A percentile compares a stretch with the other conserved stretches of the same genome.
Conservation (phyloP, 352 stramenopile species). For the Globisporangium radiosum region DNA sequence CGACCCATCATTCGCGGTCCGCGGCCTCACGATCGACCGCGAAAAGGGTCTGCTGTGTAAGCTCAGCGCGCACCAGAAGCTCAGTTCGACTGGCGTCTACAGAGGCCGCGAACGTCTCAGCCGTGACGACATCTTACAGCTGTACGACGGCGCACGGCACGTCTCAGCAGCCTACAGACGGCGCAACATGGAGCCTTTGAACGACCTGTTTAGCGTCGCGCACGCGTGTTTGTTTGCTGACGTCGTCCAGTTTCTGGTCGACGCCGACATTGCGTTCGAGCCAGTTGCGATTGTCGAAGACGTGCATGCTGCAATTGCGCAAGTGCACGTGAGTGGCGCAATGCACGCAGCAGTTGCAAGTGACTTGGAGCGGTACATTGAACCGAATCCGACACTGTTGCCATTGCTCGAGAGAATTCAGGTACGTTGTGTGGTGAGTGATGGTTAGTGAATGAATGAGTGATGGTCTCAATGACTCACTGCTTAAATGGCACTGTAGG, state of each 20-base stretch:
- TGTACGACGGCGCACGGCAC: constrained; percentile 86
- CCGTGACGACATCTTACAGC: constrained; percentile 72
- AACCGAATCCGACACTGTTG: constrained; percentile 82
- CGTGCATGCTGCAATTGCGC: constrained; percentile 78
- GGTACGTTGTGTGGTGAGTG: constrained; percentile 14
- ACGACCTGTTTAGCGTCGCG: constrained; percentile 92
- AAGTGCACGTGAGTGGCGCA: constrained; percentile 88
- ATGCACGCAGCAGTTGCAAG: constrained; percentile 89
- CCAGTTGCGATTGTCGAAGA: constrained; percentile 85
- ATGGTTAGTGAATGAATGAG: neutral
- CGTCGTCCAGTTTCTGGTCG: constrained; percentile 90
- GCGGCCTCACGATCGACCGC: constrained; percentile 89
- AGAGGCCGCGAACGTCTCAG: constrained; percentile 83
- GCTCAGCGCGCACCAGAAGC: constrained; percentile 92
- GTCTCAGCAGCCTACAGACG: constrained; percentile 77
- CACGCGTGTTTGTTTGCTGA: constrained; percentile 93
- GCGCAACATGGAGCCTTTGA: constrained; percentile 88
- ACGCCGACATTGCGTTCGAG: constrained; percentile 87
- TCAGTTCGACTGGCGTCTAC: constrained; percentile 73
- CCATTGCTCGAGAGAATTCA: constrained; percentile 74
- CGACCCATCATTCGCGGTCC: constrained; percentile 89
- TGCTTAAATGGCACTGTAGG: constrained; percentile 16
- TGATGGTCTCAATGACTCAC: neutral
- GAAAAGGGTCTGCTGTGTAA: constrained; percentile 92
- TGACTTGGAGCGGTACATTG: constrained; percentile 83